Percentiles rank a stretch among this genome's conserved stretches.
Conservation (phyloP, 441 rosid genomes). For the Eruca vesicaria region DNA sequence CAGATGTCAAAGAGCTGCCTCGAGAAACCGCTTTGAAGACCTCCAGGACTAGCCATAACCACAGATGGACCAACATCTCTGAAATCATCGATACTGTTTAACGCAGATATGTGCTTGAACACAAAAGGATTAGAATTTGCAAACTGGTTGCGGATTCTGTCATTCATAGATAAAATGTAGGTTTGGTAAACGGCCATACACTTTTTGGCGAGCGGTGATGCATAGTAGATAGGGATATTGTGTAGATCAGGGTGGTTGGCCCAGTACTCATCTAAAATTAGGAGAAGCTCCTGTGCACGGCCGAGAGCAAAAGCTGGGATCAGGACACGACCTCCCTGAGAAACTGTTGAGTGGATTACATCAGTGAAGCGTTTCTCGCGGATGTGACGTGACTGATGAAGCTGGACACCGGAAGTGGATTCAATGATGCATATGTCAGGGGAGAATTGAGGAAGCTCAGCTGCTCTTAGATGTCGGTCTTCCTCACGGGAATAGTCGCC, state of each 20-base stretch:
- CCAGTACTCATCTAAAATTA: constrained; percentile 89
- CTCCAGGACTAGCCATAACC: constrained; percentile 93
- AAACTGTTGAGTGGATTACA: constrained; percentile 76
- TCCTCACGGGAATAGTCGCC: constrained; percentile 95
- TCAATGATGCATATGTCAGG: constrained; percentile 91
- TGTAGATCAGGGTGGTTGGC: constrained; percentile 77
- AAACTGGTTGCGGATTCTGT: constrained; percentile 82
- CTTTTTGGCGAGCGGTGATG: constrained; percentile 90
- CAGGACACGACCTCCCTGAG: constrained; percentile 86
- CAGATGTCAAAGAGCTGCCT: constrained; percentile 84
- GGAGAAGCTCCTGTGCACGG: constrained; percentile 93
- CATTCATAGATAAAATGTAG: constrained; percentile 88
- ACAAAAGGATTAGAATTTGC: constrained; percentile 87
- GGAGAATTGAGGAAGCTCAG: constrained; percentile 92
- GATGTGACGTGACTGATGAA: constrained; percentile 79
- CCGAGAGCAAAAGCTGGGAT: constrained; percentile 91
- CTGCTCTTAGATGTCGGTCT: constrained; percentile 89
- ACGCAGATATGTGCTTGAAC: constrained; percentile 77
- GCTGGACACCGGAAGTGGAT: constrained; percentile 91
- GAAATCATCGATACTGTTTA: constrained; percentile 80
- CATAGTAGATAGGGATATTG: constrained; percentile 82
- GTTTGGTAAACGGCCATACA: constrained; percentile 96
- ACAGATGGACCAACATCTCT: constrained; percentile 86
- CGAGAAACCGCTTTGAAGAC: constrained; percentile 87
- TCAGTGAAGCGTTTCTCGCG: constrained; percentile 93